Conservation (phyloP, 306 rosid species). For the Purshia tridentata region DNA sequence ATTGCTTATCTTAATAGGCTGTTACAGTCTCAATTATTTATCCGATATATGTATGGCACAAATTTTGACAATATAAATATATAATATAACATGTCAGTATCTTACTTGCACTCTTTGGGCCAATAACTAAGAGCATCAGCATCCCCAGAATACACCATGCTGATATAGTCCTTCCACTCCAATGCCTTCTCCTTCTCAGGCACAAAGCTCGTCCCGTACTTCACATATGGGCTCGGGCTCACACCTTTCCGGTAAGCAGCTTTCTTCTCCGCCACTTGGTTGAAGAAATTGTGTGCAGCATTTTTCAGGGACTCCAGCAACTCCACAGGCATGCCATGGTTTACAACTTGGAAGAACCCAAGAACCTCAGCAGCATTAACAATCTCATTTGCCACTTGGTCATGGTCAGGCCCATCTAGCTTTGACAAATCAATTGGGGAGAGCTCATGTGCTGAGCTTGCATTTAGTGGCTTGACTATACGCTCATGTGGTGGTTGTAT, state of each 20-base stretch:
- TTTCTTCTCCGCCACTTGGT: constrained; percentile 40
- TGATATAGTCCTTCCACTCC: constrained; percentile 67
- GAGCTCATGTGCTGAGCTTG: constrained; percentile 15
- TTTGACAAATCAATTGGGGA: constrained; percentile 53
- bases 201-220: constrained; percentile 60
- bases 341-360: constrained; percentile 64
- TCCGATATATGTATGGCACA: no score
- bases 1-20: no score
- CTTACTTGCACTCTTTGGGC: constrained; percentile 62
- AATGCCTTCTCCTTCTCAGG: constrained; percentile 65
- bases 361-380: constrained; percentile 47
- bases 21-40: no score
- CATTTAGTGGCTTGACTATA: constrained; percentile 30
- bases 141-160: constrained; percentile 50
- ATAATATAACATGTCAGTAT: no score
- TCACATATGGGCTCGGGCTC: constrained; percentile 43
- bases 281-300: constrained; percentile 50
- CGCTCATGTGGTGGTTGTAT: constrained; percentile 52
- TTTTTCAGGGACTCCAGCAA: constrained; percentile 44
- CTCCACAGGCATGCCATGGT: constrained; percentile 56
- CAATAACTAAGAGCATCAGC: constrained; percentile 53
- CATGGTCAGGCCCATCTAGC: constrained; percentile 47
- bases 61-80: no score
- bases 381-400: constrained; percentile 41
- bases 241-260: constrained; percentile 33